Percentiles rank a stretch among this genome's conserved stretches.
Evolutionary conservation across 2,329 filamentous ascomycete genomes (phyloP).

Genomic region (Cadophora sp.): DNA sequence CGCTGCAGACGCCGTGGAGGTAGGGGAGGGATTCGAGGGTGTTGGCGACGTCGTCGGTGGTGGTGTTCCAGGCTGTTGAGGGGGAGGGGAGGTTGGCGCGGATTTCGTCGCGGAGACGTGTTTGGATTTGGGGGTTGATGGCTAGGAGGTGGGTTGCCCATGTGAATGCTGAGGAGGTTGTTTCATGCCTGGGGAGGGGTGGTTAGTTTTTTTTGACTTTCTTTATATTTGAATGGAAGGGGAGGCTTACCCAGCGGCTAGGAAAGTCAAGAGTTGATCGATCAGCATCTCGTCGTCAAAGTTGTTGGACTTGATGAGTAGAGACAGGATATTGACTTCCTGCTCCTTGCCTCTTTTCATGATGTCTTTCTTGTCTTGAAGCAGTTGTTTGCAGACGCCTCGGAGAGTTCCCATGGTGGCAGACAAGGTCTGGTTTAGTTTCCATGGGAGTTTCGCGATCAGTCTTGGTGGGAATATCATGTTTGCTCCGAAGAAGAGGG

Average conservation of each 20-base stretch:
- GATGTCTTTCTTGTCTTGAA: conserved; percentile 69
- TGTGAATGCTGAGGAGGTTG: conserved; percentile 74
- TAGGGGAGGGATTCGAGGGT: conserved; percentile 70
- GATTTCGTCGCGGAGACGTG: conserved; percentile 66
- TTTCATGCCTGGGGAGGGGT: conserved; percentile 66
- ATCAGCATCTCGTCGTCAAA: conserved; percentile 80
- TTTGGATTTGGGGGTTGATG: conserved; percentile 63
- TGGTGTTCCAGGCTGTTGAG: conserved; percentile 12
- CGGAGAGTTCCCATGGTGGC: conserved; percentile 65
- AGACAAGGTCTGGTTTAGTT: conserved; percentile 69
- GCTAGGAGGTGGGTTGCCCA: conserved; percentile 72
- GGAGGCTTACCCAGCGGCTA: conserved; percentile 67
- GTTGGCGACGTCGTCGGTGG: conserved; percentile 50
- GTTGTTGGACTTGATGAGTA: conserved; percentile 75
- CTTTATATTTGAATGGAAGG: no score
- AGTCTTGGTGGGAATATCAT: conserved; percentile 69
- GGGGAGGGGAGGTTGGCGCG: conserved; percentile 50
- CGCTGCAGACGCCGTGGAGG: conserved; percentile 70
- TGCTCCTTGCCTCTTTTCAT: conserved; percentile 54
- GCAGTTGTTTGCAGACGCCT: conserved; percentile 64
- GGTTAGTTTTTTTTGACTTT: neutral
- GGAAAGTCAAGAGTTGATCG: conserved; percentile 88
- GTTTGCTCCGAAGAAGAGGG: conserved; percentile 61
- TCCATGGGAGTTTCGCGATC: conserved; percentile 67
- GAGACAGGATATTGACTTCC: conserved; percentile 77